Conservation (phyloP, 352 stramenopile genomes). For the Phytophthora sp. region DNA sequence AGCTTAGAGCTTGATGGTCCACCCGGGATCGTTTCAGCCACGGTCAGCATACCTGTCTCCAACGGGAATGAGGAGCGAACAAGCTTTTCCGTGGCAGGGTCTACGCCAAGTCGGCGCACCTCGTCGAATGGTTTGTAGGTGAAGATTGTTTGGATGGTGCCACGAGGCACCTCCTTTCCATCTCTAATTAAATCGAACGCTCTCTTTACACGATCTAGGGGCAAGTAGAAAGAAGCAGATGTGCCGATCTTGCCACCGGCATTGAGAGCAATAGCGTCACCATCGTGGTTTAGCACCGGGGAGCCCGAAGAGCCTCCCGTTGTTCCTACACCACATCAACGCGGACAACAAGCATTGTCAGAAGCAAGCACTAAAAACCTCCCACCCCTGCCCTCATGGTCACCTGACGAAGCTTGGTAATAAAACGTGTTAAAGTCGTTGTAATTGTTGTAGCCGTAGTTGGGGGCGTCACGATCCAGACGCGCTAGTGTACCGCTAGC, state of each 20-base stretch:
- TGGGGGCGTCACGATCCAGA: constrained; percentile 89
- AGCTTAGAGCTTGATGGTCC: constrained; percentile 82
- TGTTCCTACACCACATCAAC: no score
- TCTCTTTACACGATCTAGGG: constrained; percentile 87
- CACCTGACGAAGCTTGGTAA: constrained; percentile 87
- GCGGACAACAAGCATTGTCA: no score
- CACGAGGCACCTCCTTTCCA: constrained; percentile 72
- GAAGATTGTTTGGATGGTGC: constrained; percentile 91
- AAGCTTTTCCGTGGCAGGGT: constrained; percentile 71
- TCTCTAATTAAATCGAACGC: constrained; percentile 85
- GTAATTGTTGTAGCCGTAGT: constrained; percentile 92
- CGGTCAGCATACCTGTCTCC: constrained; percentile 92
- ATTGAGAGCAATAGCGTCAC: constrained; percentile 92
- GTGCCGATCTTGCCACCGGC: constrained; percentile 90
- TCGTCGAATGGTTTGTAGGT: constrained; percentile 93
- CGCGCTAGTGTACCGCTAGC: constrained; percentile 91
- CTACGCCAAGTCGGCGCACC: constrained; percentile 83
- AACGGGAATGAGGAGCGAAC: constrained; percentile 82
- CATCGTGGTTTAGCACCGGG: constrained; percentile 88
- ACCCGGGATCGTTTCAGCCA: constrained; percentile 84
- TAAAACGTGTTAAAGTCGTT: constrained; percentile 96
- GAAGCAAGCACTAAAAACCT: no score
- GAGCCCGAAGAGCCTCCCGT: constrained; percentile 88
- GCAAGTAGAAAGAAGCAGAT: constrained; percentile 91
- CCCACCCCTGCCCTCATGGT: no score